A percentile compares a stretch with the other conserved stretches of the same genome.
Conservation (phyloP, 2,329 filamentous ascomycete species). For the Apiospora kogelbergensis region DNA sequence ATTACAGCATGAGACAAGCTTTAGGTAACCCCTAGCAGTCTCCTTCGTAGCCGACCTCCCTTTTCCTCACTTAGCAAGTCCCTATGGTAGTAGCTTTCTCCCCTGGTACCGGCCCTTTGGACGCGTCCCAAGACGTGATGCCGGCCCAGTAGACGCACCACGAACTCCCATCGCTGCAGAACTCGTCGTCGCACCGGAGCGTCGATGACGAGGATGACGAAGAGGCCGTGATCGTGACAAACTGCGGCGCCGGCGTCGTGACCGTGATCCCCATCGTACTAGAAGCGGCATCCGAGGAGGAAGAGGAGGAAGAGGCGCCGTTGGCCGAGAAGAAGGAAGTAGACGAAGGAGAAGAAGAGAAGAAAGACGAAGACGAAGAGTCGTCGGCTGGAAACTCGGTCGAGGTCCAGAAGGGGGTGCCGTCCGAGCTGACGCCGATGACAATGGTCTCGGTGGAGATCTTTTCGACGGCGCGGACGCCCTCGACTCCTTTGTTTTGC, state of each 20-base stretch:
- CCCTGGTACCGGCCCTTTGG: slow-evolving; percentile 35
- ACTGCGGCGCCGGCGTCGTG: not conserved
- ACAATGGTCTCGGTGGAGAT: not conserved
- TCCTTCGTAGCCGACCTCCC: too few species aligned
- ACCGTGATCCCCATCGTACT: not conserved
- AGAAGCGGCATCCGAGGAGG: too few species aligned
- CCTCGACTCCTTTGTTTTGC: not conserved
- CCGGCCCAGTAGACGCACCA: slow-evolving; percentile 42
- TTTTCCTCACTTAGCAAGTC: not conserved
- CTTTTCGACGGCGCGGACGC: not conserved
- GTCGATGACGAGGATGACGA: slow-evolving; percentile 14
- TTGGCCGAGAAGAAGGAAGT: not conserved
- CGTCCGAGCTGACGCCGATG: not conserved
- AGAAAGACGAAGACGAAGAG: not conserved
- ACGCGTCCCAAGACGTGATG: slow-evolving; percentile 34
- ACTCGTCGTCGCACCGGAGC: slow-evolving; percentile 33
- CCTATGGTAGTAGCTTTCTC: slow-evolving; percentile 26
- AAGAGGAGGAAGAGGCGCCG: too few species aligned
- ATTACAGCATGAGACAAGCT: not conserved
- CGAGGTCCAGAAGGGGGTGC: not conserved
- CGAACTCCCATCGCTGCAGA: slow-evolving; percentile 34
- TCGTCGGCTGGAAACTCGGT: not conserved
- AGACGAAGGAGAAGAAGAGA: not conserved
- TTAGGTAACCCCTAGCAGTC: too few species aligned
- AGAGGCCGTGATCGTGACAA: not conserved